These are phyloP conservation scores for Plantago coronopus DNA, from an alignment of 305 asterid genomes.

Conservation along the genomic window DNA sequence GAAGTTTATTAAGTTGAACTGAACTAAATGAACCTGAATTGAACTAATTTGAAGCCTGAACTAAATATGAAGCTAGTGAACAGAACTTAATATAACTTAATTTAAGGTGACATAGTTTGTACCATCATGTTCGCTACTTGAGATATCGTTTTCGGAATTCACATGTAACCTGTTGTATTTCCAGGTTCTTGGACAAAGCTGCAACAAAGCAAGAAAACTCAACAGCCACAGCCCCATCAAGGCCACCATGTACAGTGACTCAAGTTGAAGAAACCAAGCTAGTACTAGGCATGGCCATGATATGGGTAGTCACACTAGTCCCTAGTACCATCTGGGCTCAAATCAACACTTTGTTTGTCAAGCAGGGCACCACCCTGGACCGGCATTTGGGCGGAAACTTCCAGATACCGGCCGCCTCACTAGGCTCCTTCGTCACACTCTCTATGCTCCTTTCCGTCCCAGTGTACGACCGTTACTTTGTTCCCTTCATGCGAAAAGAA, in stretches of 20 bases:
- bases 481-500: slow-evolving; percentile 50
- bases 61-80: too few species aligned
- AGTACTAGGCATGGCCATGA: slow-evolving; percentile 69
- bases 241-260: slow-evolving; percentile 62
- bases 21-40: too few species aligned
- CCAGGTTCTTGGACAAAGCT: slow-evolving; percentile 81
- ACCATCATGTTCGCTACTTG: too few species aligned
- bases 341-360: slow-evolving; percentile 75
- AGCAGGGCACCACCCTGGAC: slow-evolving; percentile 79
- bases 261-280: slow-evolving; percentile 75
- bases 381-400: slow-evolving; percentile 47
- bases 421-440: slow-evolving; percentile 68
- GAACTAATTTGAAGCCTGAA: too few species aligned
- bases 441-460: slow-evolving; percentile 68
- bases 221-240: slow-evolving; percentile 3
- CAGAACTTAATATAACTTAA: too few species aligned
- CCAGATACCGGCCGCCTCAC: slow-evolving; percentile 78
- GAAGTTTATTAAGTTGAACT: too few species aligned
- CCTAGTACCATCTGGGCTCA: slow-evolving; percentile 92
- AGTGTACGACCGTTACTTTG: slow-evolving; percentile 66
- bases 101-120: too few species aligned
- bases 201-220: slow-evolving; percentile 38
- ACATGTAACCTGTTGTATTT: not conserved
- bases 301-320: slow-evolving; percentile 65
- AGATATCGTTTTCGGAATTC: too few species aligned